Conservation (phyloP, 495 filamentous ascomycete genomes). For the Hypoxylon lenormandii region DNA sequence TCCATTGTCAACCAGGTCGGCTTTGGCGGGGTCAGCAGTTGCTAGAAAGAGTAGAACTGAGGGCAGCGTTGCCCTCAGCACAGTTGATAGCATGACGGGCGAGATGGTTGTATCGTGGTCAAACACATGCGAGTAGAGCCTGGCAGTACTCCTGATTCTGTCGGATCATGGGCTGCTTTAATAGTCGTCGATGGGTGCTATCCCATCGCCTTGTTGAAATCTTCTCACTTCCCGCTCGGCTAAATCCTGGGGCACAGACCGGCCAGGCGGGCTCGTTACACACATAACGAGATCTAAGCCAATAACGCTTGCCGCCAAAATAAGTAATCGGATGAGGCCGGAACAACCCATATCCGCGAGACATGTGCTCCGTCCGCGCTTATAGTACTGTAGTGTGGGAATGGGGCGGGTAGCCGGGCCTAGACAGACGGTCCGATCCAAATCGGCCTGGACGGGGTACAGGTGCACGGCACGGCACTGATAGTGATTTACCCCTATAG, state of each 20-base stretch:
- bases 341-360: conserved; percentile 5
- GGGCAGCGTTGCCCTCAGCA: neutral
- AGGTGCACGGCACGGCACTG: no score
- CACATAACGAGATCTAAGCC: neutral
- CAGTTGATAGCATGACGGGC: conserved; percentile 1
- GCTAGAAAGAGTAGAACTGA: neutral
- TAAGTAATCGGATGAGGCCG: conserved; percentile 5
- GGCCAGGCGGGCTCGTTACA: neutral
- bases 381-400: no score
- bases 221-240: neutral
- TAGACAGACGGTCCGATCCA: no score
- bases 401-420: no score
- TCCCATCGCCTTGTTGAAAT: neutral
- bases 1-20: conserved; percentile 4
- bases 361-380: no score
- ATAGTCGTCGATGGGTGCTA: neutral
- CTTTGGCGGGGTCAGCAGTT: neutral
- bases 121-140: neutral
- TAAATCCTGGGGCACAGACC: neutral
- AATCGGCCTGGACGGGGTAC: no score
- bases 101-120: neutral
- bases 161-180: neutral
- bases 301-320: neutral
- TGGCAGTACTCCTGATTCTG: neutral
- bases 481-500: no score